Percentiles rank a stretch among this genome's conserved stretches.
Evolutionary conservation across 2,329 filamentous ascomycete genomes (phyloP).

Genomic region (Colletotrichum lini): DNA sequence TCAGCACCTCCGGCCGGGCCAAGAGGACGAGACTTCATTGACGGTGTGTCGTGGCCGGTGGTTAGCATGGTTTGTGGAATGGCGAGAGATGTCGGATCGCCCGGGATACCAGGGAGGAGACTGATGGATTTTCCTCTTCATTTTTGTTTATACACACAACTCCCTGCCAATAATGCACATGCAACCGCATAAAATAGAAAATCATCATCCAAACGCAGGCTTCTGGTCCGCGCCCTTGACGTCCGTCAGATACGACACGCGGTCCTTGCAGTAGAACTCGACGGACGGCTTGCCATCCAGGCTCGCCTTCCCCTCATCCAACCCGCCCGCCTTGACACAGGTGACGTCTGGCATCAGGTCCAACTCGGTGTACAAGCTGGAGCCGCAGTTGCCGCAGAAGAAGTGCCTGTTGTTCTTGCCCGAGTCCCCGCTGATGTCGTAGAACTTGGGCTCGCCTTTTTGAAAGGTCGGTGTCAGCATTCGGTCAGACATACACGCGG

Average conservation of each 20-base stretch:
- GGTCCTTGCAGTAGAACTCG: constrained; percentile 68
- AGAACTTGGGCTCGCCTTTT: constrained; percentile 62
- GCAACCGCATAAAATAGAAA: neutral
- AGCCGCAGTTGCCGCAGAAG: constrained; percentile 68
- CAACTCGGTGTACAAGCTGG: constrained; percentile 64
- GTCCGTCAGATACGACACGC: constrained; percentile 59
- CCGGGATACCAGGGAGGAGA: too few relatives aligned
- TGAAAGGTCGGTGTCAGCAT: neutral
- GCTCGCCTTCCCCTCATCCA: constrained; percentile 63
- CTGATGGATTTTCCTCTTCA: too few relatives aligned
- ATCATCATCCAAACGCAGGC: constrained; percentile 31
- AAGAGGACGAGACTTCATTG: constrained; percentile 21
- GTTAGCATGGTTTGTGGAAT: neutral
- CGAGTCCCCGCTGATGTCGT: constrained; percentile 61
- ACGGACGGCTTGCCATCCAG: constrained; percentile 60
- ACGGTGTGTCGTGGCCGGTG: neutral
- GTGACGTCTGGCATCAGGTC: constrained; percentile 67
- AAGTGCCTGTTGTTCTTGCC: constrained; percentile 70
- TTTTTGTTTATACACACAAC: neutral
- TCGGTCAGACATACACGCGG: neutral
- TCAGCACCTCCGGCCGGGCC: neutral
- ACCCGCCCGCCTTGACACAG: constrained; percentile 65
- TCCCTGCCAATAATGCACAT: neutral
- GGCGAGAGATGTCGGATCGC: too few relatives aligned
- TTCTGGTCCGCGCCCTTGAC: constrained; percentile 65